Evolutionary conservation across 768 basidiomycete species (phyloP).

Genomic region (Auriculariales sp.): DNA sequence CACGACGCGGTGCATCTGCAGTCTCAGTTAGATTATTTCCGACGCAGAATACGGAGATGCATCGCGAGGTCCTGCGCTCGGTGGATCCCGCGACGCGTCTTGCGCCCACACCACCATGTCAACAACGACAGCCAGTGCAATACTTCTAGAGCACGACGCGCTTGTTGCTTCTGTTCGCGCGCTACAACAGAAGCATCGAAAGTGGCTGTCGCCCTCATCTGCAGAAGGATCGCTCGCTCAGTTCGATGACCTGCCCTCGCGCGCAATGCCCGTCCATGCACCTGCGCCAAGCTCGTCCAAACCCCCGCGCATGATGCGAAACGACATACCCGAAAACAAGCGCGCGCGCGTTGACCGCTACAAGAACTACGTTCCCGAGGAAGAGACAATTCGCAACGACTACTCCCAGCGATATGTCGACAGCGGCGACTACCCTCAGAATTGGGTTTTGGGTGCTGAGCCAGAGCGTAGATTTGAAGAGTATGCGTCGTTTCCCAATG

Average conservation of each 20-base stretch:
- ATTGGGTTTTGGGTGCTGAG: constrained; percentile 82
- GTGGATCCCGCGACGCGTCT: too few relatives aligned
- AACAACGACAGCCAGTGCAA: constrained; percentile 46
- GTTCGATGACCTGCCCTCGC: constrained; percentile 40
- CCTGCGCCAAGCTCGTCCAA: constrained; percentile 30
- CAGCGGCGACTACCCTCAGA: constrained; percentile 85
- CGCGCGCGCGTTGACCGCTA: constrained; percentile 57
- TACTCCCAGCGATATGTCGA: constrained; percentile 85
- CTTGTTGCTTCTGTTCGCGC: constrained; percentile 41
- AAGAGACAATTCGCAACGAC: constrained; percentile 95
- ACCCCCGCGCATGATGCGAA: constrained; percentile 9
- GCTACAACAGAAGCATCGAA: constrained; percentile 41
- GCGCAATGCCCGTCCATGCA: constrained; percentile 23
- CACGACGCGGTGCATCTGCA: too few relatives aligned
- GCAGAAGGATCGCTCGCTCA: constrained; percentile 39
- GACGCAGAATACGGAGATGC: too few relatives aligned
- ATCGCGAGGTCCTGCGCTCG: too few relatives aligned
- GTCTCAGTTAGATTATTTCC: too few relatives aligned
- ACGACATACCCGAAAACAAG: constrained; percentile 54
- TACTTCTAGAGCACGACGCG: constrained; percentile 45
- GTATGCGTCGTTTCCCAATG: constrained; percentile 32
- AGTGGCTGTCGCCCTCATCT: constrained; percentile 41
- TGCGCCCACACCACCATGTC: constrained; percentile 38
- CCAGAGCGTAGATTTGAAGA: constrained; percentile 86
- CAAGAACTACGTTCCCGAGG: constrained; percentile 75